Conservation (phyloP, 73 alveolate genomes). For the Tetrahymena malaccensis region DNA sequence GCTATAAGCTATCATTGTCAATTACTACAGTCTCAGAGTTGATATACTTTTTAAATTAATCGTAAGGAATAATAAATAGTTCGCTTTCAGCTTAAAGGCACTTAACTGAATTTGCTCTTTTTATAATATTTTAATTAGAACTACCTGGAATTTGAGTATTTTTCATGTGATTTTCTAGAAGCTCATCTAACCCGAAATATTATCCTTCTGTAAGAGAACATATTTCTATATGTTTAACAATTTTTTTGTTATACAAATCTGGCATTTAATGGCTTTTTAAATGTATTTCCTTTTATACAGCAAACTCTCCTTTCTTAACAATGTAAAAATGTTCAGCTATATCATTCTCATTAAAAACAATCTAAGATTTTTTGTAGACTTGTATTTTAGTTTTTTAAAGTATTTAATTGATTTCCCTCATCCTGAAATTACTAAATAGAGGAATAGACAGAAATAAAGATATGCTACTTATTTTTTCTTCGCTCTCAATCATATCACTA, state of each 20-base stretch:
- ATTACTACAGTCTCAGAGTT: background rate
- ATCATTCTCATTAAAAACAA: background rate
- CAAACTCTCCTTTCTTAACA: background rate
- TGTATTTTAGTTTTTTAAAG: background rate
- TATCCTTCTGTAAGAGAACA: background rate
- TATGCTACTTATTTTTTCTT: background rate
- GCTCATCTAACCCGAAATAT: background rate
- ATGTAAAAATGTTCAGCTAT: background rate
- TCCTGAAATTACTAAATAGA: background rate
- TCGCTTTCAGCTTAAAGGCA: background rate
- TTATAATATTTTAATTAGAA: background rate
- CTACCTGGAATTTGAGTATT: background rate
- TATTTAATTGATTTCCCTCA: background rate
- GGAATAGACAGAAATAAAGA: background rate
- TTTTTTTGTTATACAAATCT: background rate
- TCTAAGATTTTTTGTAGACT: background rate
- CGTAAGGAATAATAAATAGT: background rate
- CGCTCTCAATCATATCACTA: background rate
- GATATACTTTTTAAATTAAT: background rate
- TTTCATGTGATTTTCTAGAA: background rate
- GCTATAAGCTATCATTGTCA: background rate
- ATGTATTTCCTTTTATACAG: background rate
- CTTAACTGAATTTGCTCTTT: background rate
- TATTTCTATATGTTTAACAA: background rate
- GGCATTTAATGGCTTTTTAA: background rate